phyloP scores from a whole-genome alignment of 495 filamentous ascomycete species.

The Talaromyces trachyspermus region DNA sequence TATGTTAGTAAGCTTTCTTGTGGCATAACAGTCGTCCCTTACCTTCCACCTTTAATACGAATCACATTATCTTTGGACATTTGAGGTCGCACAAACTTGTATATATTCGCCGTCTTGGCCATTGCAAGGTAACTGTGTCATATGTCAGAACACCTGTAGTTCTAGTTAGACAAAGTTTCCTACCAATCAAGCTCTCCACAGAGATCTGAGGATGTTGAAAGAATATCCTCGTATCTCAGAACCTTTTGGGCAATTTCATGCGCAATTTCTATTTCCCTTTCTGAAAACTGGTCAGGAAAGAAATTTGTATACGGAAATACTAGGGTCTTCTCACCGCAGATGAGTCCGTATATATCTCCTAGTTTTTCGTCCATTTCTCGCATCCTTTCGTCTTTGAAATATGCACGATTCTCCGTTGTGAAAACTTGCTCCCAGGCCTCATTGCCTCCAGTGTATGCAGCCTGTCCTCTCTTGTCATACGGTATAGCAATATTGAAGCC shows the following conservation, averaged over 20 bases:
- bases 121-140: conserved; percentile 65
- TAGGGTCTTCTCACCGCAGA: conserved; percentile 59
- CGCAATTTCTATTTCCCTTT: conserved; percentile 86
- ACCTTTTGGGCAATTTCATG: conserved; percentile 68
- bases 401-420: conserved; percentile 59
- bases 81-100: conserved; percentile 61
- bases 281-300: conserved; percentile 39
- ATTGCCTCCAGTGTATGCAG: conserved; percentile 58
- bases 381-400: conserved; percentile 87
- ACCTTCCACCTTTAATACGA: conserved; percentile 72
- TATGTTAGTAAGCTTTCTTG: neutral
- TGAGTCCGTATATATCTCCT: conserved; percentile 77
- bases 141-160: conserved; percentile 8
- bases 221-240: conserved; percentile 59
- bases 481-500: conserved; percentile 81
- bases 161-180: neutral
- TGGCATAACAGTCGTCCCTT: conserved; percentile 11
- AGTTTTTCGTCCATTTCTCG: conserved; percentile 71
- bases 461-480: conserved; percentile 51
- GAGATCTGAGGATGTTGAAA: conserved; percentile 62
- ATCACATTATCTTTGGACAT: conserved; percentile 69
- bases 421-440: conserved; percentile 74
- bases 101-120: conserved; percentile 66
- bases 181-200: conserved; percentile 81
- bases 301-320: too few relatives aligned